A percentile compares a stretch with the other conserved stretches of the same genome.
Conservation (phyloP, 805 yeast species). For the Dipodascus geniculatus region DNA sequence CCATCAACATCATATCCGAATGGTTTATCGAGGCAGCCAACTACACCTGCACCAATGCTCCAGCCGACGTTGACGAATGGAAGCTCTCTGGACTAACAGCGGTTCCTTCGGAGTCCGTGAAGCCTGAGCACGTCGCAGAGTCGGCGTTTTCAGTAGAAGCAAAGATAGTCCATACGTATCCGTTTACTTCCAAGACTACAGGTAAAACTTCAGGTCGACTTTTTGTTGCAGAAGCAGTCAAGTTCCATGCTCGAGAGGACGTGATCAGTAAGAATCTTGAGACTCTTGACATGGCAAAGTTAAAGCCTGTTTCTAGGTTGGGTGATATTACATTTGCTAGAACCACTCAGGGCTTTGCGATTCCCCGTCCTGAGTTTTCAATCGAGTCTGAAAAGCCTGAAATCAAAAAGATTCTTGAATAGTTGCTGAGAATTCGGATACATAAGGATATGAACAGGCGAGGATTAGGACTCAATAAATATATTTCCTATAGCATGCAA, state of each 20-base stretch:
- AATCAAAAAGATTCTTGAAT: background rate
- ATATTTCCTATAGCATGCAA: background rate
- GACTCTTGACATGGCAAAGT: constrained; percentile 33
- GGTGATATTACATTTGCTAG: constrained; percentile 41
- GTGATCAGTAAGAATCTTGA: constrained; percentile 31
- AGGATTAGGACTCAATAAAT: too few species aligned
- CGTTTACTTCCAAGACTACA: constrained; percentile 31
- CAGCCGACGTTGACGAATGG: constrained; percentile 44
- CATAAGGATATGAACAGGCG: too few species aligned
- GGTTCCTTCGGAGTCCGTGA: constrained; percentile 32
- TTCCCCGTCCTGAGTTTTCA: constrained; percentile 32
- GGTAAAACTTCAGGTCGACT: constrained; percentile 28
- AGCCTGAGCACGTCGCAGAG: constrained; percentile 48
- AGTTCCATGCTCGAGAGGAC: constrained; percentile 48
- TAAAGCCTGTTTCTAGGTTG: constrained; percentile 43
- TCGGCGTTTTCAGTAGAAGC: constrained; percentile 50
- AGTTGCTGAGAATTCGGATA: background rate
- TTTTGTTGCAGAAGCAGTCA: constrained; percentile 41
- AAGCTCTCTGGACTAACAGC: constrained; percentile 42
- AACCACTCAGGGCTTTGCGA: constrained; percentile 34
- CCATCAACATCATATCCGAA: constrained; percentile 47
- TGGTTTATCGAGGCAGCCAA: constrained; percentile 60
- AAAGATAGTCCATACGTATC: constrained; percentile 34
- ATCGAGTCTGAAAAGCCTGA: constrained; percentile 8
- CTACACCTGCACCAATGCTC: constrained; percentile 35